Conservation (phyloP, 2,329 filamentous ascomycete genomes). For the Dothistroma pini region DNA sequence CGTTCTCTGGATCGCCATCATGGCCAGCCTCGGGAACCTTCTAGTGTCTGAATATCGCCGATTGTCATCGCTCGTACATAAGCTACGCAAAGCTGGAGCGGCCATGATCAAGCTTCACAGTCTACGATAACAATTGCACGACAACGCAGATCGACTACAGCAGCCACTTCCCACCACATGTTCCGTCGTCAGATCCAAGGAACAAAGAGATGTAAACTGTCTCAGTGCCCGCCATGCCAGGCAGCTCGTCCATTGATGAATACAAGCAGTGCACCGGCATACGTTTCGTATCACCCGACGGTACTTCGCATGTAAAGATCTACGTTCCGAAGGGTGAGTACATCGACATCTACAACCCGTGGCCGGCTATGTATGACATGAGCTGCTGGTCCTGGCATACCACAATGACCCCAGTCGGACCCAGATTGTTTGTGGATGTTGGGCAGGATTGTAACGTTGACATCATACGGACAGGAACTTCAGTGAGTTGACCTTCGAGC, state of each 20-base stretch:
- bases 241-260: not conserved
- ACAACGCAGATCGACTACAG: too few species aligned
- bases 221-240: not conserved
- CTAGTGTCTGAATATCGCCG: too few species aligned
- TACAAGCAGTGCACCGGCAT: not conserved
- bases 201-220: not conserved
- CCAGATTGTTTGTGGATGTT: not conserved
- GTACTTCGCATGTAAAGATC: not conserved
- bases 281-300: not conserved
- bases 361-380: not conserved
- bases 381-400: not conserved
- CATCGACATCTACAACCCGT: not conserved
- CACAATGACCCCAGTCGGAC: not conserved
- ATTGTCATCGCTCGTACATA: too few species aligned
- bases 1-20: too few species aligned
- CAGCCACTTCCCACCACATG: too few species aligned
- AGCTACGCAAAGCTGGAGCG: not conserved
- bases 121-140: not conserved
- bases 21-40: too few species aligned
- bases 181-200: too few species aligned
- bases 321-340: not conserved
- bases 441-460: not conserved
- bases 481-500: not conserved
- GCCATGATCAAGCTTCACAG: not conserved
- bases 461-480: not conserved